These are phyloP conservation scores for Uromyces viciae-fabae DNA, from an alignment of 1,284 basidiomycete species.

Conservation along the genomic window DNA sequence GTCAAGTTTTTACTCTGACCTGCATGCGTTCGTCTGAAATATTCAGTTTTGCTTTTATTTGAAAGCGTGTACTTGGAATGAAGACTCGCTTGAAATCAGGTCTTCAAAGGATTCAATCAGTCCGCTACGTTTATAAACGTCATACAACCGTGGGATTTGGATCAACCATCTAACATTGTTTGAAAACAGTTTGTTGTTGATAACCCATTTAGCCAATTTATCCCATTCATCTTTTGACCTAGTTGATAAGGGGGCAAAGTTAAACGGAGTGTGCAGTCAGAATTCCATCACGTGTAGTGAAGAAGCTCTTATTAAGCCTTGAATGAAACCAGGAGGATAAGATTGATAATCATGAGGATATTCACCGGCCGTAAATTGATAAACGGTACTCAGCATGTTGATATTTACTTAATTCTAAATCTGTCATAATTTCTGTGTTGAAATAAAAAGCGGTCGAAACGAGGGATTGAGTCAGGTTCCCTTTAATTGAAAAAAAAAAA, in stretches of 20 bases:
- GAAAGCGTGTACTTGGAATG: neutral
- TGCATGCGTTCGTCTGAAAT: too few relatives aligned
- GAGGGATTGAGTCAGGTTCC: neutral
- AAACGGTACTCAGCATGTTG: conserved; percentile 87
- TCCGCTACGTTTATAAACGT: conserved; percentile 88
- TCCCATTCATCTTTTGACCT: conserved; percentile 79
- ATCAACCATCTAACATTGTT: conserved; percentile 98
- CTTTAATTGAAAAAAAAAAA: neutral
- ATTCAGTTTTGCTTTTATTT: neutral
- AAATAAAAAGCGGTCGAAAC: conserved; percentile 9
- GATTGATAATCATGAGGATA: neutral
- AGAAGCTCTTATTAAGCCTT: neutral
- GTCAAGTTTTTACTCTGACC: neutral
- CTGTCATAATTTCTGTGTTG: conserved; percentile 79
- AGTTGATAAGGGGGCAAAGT: neutral
- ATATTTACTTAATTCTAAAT: conserved; percentile 97
- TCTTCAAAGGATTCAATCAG: conserved; percentile 84
- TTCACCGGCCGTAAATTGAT: conserved; percentile 79
- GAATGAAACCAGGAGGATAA: neutral
- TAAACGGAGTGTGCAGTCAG: too few relatives aligned
- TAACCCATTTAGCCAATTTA: conserved; percentile 94
- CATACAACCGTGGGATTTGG: conserved; percentile 90
- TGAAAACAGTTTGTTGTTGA: conserved; percentile 86
- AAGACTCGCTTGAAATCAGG: conserved; percentile 72
- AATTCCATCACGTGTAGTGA: too few relatives aligned